Conservation (phyloP, 108 stramenopile species). For the Poteriospumella lacustris region DNA sequence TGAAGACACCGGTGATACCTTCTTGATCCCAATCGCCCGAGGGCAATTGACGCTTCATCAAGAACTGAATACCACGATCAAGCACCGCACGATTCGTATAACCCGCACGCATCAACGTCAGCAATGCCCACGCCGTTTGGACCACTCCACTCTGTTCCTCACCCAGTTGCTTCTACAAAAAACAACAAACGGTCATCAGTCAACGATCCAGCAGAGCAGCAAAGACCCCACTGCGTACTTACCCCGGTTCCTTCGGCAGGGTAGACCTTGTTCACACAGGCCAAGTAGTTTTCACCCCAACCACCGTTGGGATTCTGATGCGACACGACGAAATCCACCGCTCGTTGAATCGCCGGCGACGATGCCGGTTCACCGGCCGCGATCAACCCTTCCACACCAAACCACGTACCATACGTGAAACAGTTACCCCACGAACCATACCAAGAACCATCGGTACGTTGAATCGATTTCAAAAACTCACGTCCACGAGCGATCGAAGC, state of each 20-base stretch:
- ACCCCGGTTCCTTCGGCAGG: conserved; percentile 60
- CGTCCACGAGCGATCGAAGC: conserved; percentile 68
- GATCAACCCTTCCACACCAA: conserved; percentile 62
- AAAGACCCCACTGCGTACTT: background rate
- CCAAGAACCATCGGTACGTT: conserved; percentile 90
- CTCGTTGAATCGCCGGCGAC: conserved; percentile 51
- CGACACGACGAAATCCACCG: conserved; percentile 61
- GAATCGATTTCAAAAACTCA: conserved; percentile 80
- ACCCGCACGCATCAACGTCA: conserved; percentile 76
- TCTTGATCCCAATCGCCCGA: conserved; percentile 97
- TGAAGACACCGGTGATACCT: conserved; percentile 97
- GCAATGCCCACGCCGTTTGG: conserved; percentile 92
- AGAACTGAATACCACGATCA: conserved; percentile 23
- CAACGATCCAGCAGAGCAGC: background rate
- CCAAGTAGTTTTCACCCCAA: conserved; percentile 97
- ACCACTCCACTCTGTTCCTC: conserved; percentile 83
- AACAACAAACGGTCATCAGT: too few relatives aligned
- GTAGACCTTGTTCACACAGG: conserved; percentile 92
- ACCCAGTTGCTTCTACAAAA: conserved; percentile 39
- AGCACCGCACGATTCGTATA: conserved; percentile 61
- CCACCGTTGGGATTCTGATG: conserved; percentile 87
- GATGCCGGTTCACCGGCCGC: conserved; percentile 35
- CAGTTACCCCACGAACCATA: conserved; percentile 92
- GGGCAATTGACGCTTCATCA: conserved; percentile 55
- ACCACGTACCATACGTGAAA: conserved; percentile 89